A percentile compares a stretch with the other conserved stretches of the same genome.
Evolutionary conservation across 176 grass and related monocot species (phyloP).

Genomic region (Microstegium vimineum): DNA sequence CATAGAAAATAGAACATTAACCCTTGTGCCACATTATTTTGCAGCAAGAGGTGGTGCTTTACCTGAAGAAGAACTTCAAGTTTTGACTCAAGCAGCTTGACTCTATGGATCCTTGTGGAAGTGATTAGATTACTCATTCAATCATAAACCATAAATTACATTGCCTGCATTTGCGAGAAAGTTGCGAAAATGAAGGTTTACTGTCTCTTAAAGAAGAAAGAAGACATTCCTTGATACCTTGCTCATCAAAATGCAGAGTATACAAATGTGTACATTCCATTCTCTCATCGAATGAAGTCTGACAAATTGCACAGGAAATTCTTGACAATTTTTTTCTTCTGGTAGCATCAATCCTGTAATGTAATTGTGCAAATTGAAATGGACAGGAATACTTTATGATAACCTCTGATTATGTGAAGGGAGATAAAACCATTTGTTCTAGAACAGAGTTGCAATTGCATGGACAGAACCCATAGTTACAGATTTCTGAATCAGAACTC

Average conservation of each 20-base stretch:
- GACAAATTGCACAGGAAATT: background rate
- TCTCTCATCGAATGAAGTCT: background rate
- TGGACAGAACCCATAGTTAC: background rate
- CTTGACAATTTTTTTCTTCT: background rate
- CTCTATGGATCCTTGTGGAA: background rate
- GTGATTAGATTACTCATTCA: constrained; percentile 17
- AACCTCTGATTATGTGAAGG: constrained; percentile 14
- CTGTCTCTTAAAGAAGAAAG: background rate
- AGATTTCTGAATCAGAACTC: background rate
- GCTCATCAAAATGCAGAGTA: constrained; percentile 2
- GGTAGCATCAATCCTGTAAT: background rate
- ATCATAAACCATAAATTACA: background rate
- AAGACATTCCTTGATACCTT: constrained; percentile 15
- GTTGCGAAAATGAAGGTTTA: constrained; percentile 23
- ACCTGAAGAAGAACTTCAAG: constrained; percentile 83
- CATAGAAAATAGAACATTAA: constrained; percentile 23
- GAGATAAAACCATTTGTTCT: background rate
- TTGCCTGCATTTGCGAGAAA: background rate
- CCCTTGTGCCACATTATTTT: constrained; percentile 24
- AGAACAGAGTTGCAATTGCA: background rate
- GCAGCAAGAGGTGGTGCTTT: constrained; percentile 92
- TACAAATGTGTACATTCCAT: constrained; percentile 33
- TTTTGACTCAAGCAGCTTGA: constrained; percentile 51
- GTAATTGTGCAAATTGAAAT: constrained; percentile 1
- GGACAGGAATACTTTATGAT: background rate